Conservation (phyloP, 129 eudicot species). For the Artemisia annua region DNA sequence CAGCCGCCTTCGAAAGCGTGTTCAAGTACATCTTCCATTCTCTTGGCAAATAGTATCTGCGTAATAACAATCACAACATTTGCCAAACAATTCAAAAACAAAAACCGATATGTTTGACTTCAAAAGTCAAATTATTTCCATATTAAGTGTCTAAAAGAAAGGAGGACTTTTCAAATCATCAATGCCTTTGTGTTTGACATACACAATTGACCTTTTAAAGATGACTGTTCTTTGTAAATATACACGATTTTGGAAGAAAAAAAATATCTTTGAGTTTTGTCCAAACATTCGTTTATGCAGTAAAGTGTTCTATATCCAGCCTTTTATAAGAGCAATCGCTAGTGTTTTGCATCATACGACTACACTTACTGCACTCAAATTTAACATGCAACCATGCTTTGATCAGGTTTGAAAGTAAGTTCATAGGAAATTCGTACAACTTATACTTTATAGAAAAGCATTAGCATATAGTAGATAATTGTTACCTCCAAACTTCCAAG, state of each 20-base stretch:
- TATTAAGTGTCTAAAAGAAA: constrained; percentile 5
- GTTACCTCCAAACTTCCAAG: constrained; percentile 77
- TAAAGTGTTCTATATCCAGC: not conserved
- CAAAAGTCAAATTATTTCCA: constrained; percentile 1
- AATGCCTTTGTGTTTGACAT: too few relatives aligned
- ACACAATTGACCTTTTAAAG: too few relatives aligned
- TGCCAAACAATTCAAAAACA: constrained; percentile 2
- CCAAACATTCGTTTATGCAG: too few relatives aligned
- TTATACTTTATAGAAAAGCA: not conserved
- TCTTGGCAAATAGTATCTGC: constrained; percentile 76
- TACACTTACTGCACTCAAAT: not conserved
- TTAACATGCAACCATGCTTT: constrained; percentile 4
- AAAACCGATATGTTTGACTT: not conserved
- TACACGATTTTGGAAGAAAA: not conserved
- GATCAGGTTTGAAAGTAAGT: not conserved
- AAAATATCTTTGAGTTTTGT: not conserved
- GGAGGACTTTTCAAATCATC: not conserved
- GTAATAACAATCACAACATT: constrained; percentile 3
- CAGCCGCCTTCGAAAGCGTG: constrained; percentile 98
- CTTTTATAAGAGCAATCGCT: not conserved
- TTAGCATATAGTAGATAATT: not conserved
- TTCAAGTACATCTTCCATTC: constrained; percentile 94
- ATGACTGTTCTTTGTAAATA: too few relatives aligned
- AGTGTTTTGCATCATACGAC: not conserved
- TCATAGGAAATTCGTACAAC: not conserved